Evolutionary conservation across 306 rosid species (phyloP), one percentile per base, ranked within the genome.

Genomic region (Acacia melanoxylon): DNA sequence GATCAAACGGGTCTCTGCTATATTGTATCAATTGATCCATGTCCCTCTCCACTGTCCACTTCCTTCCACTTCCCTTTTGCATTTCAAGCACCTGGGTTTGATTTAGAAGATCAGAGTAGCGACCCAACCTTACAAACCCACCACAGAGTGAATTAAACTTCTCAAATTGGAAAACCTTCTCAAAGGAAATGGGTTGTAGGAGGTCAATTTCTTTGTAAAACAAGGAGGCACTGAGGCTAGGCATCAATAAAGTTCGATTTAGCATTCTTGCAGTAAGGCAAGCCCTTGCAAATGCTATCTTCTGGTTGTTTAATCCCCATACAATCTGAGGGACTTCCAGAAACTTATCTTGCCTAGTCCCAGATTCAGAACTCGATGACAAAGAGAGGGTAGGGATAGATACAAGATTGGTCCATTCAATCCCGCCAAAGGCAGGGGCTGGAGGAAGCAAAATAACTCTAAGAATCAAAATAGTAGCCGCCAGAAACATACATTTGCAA

Each of bases 281-380:
- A 81, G 95, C 92, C 78, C 98, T 93, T 12, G 98, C 98, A 77
- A 95, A 91, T 41, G 99, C 97, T 59, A 95, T 93, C 78, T 95
- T 95, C 85, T 94, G 99, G 77, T 95, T 95, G 89, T 95, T 95
- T 52, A 95, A 74, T 40, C 99, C 99, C 98, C 99, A 93, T 11
- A 93, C 91, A 51, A 95, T 90, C 77, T 95, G 98, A 68, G 99
- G 99, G 83, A 87, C 92, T 77, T 71, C 93, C 83, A 95, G 83
- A 83, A 91, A 93, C 86, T 89, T 95, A 41, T 91, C 92, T 9
- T 78, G 84, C 29, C 90, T 72, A 56, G 87, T 84, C 63, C 87
- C 88, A 16, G 42, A 67, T 20, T 77, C 83, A n/a, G 85, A 76
- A 74, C 58, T 70, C 12, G 49, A 29, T 41, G 79, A 58, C 13